Percentiles rank a stretch among this genome's conserved stretches.
phyloP scores from a whole-genome alignment of 2,329 filamentous ascomycete genomes.

The Fusarium hostae region DNA sequence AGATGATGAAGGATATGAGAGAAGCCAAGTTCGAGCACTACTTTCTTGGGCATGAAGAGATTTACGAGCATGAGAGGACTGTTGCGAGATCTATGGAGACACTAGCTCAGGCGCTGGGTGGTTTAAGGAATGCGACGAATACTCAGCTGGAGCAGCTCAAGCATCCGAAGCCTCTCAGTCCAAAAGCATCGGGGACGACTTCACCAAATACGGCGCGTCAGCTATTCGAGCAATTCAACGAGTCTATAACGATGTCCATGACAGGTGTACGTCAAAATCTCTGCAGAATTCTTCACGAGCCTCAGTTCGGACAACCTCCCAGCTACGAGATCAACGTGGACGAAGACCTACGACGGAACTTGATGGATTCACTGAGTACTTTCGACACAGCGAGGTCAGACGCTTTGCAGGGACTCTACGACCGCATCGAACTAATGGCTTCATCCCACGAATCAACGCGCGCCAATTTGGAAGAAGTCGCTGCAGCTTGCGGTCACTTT shows the following conservation, averaged over 20 bases:
- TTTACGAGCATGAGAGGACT: constrained; percentile 81
- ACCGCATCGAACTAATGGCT: constrained; percentile 72
- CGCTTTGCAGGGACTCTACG: constrained; percentile 83
- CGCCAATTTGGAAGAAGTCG: constrained; percentile 92
- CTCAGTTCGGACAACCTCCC: constrained; percentile 46
- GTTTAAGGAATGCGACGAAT: constrained; percentile 85
- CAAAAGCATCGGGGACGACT: rapidly evolving
- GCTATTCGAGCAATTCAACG: constrained; percentile 31
- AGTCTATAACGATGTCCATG: constrained; percentile 33
- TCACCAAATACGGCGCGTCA: constrained; percentile 13
- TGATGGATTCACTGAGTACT: constrained; percentile 86
- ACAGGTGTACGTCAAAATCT: constrained; percentile 19
- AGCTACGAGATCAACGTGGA: constrained; percentile 64
- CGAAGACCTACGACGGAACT: constrained; percentile 83
- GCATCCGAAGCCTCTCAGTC: constrained; percentile 4
- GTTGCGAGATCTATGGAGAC: constrained; percentile 87
- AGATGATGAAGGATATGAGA: constrained; percentile 79
- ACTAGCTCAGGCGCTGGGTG: constrained; percentile 88
- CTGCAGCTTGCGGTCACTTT: constrained; percentile 95
- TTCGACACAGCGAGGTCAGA: constrained; percentile 93
- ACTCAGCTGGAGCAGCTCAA: constrained; percentile 88
- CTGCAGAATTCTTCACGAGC: constrained; percentile 38
- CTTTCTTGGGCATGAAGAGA: constrained; percentile 78
- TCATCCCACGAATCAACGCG: constrained; percentile 69
- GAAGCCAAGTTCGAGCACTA: constrained; percentile 94